phyloP scores from a whole-genome alignment of 2,329 filamentous ascomycete genomes.

The Saccharata proteae region DNA sequence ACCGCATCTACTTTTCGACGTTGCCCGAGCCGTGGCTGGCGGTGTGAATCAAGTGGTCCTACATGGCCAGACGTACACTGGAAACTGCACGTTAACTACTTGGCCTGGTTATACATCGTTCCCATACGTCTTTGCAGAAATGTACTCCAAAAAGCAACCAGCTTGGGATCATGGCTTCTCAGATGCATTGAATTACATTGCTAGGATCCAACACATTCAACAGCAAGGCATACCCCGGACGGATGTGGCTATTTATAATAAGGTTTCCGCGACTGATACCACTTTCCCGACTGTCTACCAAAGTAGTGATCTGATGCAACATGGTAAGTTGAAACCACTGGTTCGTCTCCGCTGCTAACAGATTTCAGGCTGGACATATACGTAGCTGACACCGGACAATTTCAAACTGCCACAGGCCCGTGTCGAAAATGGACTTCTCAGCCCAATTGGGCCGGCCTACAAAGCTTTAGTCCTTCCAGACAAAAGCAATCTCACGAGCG shows the following conservation, averaged over 20 bases:
- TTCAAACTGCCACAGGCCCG: slow-evolving; percentile 27
- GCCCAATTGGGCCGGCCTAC: slow-evolving; percentile 26
- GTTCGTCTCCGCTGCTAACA: too few relatives aligned
- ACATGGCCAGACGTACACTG: slow-evolving; percentile 3
- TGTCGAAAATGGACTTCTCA: slow-evolving; percentile 26
- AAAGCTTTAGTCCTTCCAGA: slow-evolving; percentile 31
- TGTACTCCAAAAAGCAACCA: slow-evolving; percentile 1
- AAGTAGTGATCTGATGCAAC: too few relatives aligned
- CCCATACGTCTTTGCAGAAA: slow-evolving; percentile 1
- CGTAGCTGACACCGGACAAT: slow-evolving; percentile 36
- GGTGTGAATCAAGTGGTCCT: slow-evolving; percentile 6
- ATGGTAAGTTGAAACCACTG: too few relatives aligned
- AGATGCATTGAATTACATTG: not conserved
- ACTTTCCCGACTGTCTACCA: not conserved
- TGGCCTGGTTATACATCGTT: slow-evolving; percentile 8
- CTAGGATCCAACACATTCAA: not conserved
- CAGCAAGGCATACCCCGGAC: not conserved
- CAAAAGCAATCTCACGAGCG: slow-evolving; percentile 22
- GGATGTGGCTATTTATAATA: slow-evolving; percentile 2
- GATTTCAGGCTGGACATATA: slow-evolving; percentile 29
- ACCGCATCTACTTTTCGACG: not conserved
- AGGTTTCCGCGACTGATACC: not conserved
- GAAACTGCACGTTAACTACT: slow-evolving; percentile 4
- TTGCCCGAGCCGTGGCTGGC: slow-evolving; percentile 2
- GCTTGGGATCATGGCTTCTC: slow-evolving; percentile 1